These are phyloP conservation scores for Stentor roeselii DNA, from an alignment of 73 alveolate species.

Conservation along the genomic window DNA sequence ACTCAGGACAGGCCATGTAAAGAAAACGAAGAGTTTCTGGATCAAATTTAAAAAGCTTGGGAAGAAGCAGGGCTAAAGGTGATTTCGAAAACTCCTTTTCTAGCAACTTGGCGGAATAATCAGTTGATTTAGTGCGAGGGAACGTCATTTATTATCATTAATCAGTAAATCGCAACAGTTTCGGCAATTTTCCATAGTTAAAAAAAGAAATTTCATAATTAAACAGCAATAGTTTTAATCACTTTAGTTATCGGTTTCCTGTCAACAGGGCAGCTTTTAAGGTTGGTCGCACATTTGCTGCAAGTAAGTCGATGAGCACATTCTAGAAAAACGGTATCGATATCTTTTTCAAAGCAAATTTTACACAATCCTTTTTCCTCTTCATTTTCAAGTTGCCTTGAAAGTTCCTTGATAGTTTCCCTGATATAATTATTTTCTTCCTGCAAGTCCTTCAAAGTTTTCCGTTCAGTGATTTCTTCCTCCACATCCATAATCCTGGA, in stretches of 20 bases:
- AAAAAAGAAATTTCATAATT: neutral
- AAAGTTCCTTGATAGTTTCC: slow-evolving; percentile 1
- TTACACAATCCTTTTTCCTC: slow-evolving; percentile 60
- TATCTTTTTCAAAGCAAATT: slow-evolving; percentile 69
- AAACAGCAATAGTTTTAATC: slow-evolving; percentile 37
- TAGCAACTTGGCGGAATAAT: too few relatives aligned
- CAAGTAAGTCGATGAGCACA: slow-evolving; percentile 78
- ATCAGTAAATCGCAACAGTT: too few relatives aligned
- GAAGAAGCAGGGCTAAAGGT: too few relatives aligned
- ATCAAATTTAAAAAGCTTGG: too few relatives aligned
- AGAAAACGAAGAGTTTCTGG: too few relatives aligned
- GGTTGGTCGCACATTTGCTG: slow-evolving; percentile 56
- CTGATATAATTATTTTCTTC: neutral
- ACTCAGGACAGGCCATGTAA: neutral
- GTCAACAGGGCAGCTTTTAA: slow-evolving; percentile 50
- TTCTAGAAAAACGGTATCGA: slow-evolving; percentile 72
- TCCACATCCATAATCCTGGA: neutral
- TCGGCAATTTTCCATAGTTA: too few relatives aligned
- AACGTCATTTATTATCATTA: too few relatives aligned
- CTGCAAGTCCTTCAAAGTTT: neutral
- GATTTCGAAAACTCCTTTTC: too few relatives aligned
- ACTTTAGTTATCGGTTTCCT: slow-evolving; percentile 41
- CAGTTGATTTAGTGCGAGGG: too few relatives aligned
- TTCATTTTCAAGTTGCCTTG: slow-evolving; percentile 24
- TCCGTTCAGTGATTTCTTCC: neutral